Evolutionary conservation across 495 filamentous ascomycete species (phyloP).

Genomic region (Hypoxylon fuscum): DNA sequence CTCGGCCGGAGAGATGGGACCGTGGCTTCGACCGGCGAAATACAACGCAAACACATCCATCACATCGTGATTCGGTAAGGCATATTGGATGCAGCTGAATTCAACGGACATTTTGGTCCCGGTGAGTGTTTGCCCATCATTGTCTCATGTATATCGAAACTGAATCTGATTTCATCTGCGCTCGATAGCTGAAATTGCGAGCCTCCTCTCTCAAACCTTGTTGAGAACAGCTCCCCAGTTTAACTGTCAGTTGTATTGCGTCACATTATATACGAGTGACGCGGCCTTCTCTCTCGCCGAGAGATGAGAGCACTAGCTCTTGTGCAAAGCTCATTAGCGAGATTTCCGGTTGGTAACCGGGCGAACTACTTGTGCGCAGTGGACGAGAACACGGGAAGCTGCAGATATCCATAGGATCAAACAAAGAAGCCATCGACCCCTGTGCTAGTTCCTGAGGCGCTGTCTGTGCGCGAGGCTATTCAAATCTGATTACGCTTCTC

Average conservation of each 20-base stretch:
- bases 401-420: not conserved
- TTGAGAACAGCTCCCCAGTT: no score
- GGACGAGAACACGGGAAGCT: not conserved
- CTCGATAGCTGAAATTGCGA: not conserved
- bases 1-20: not conserved
- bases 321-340: not conserved
- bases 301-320: not conserved
- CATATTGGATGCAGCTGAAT: no score
- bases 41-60: not conserved
- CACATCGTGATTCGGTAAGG: not conserved
- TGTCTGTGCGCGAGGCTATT: no score
- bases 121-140: no score
- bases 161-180: no score
- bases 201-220: not conserved
- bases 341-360: not conserved
- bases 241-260: no score
- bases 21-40: not conserved
- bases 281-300: not conserved
- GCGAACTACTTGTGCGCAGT: not conserved
- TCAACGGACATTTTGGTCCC: not conserved
- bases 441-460: no score
- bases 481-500: no score
- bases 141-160: no score
- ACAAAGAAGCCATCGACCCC: not conserved
- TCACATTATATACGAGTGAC: no score